These are phyloP conservation scores for Trichoderma lentiforme DNA, from an alignment of 2,329 filamentous ascomycete genomes.

Conservation along the genomic window DNA sequence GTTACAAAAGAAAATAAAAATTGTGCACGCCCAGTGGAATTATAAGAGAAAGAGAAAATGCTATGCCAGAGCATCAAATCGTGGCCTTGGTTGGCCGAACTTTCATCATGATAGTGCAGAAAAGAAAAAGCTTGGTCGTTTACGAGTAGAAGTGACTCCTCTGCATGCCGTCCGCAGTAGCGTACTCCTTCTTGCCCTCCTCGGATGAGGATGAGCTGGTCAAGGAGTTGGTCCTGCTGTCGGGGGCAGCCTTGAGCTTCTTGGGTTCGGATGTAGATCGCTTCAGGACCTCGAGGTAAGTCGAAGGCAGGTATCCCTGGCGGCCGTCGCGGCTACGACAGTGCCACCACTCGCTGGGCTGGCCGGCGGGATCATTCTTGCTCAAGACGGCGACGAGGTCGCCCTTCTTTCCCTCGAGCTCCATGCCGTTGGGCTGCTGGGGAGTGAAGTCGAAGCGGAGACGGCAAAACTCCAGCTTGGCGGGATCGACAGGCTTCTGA, in stretches of 20 bases:
- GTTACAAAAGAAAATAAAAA: not conserved
- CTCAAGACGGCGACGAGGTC: slow-evolving; percentile 91
- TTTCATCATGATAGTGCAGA: not conserved
- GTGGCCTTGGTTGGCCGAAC: not conserved
- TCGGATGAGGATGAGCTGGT: slow-evolving; percentile 43
- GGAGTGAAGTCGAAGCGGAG: slow-evolving; percentile 92
- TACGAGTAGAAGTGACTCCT: slow-evolving; percentile 58
- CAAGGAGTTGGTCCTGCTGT: slow-evolving; percentile 49
- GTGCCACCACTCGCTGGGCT: slow-evolving; percentile 94
- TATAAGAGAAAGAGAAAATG: not conserved
- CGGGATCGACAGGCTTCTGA: slow-evolving; percentile 68
- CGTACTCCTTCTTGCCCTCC: slow-evolving; percentile 50
- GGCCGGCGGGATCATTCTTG: slow-evolving; percentile 88
- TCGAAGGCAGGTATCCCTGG: slow-evolving; percentile 86
- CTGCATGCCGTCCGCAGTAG: slow-evolving; percentile 54
- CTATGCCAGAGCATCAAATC: slow-evolving; percentile 13
- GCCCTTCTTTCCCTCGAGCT: slow-evolving; percentile 89
- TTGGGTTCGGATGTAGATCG: slow-evolving; percentile 50
- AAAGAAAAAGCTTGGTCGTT: slow-evolving; percentile 19
- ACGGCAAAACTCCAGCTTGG: slow-evolving; percentile 94
- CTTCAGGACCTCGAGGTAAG: slow-evolving; percentile 77
- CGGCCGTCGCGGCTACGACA: slow-evolving; percentile 87
- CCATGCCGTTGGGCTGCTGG: slow-evolving; percentile 64
- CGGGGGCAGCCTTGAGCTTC: slow-evolving; percentile 50
- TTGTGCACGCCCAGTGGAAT: not conserved